A percentile compares a stretch with the other conserved stretches of the same genome.
Conservation (phyloP, 768 basidiomycete species). For the Butyriboletus loyo region DNA sequence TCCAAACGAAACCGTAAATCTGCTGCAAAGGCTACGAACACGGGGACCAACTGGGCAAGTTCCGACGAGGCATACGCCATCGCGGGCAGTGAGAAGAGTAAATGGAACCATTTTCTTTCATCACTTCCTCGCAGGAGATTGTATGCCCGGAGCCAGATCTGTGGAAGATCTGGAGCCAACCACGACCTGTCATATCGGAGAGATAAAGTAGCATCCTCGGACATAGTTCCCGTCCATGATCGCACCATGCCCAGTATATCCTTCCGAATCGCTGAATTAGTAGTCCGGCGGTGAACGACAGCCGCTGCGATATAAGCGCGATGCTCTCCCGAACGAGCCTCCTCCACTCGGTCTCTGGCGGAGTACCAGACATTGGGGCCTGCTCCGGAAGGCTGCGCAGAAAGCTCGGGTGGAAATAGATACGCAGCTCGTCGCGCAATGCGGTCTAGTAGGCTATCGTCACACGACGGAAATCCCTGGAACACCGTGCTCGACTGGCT, state of each 20-base stretch:
- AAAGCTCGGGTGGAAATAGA: slow-evolving; percentile 13
- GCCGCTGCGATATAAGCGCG: slow-evolving; percentile 18
- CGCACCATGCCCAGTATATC: slow-evolving; percentile 5
- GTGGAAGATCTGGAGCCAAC: slow-evolving; percentile 19
- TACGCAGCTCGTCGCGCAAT: slow-evolving; percentile 12
- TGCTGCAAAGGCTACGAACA: slow-evolving; percentile 32
- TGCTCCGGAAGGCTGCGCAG: not conserved
- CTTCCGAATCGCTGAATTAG: not conserved
- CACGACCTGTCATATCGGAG: slow-evolving; percentile 29
- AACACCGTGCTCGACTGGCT: not conserved
- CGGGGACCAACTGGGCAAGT: slow-evolving; percentile 17
- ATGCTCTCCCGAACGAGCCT: slow-evolving; percentile 1
- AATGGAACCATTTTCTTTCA: slow-evolving; percentile 10
- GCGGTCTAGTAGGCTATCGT: slow-evolving; percentile 16
- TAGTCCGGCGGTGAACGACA: not conserved
- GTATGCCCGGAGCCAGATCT: slow-evolving; percentile 30
- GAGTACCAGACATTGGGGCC: slow-evolving; percentile 7
- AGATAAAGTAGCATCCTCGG: not conserved
- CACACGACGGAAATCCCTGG: slow-evolving; percentile 1
- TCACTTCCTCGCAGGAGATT: slow-evolving; percentile 19
- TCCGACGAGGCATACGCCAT: slow-evolving; percentile 28
- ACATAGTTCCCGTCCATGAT: slow-evolving; percentile 4
- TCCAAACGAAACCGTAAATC: slow-evolving; percentile 4
- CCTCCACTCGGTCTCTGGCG: slow-evolving; percentile 6
- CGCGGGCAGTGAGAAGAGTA: slow-evolving; percentile 34